Evolutionary conservation across 495 filamentous ascomycete genomes (phyloP).

Genomic region (Aspergillus kassunensis): DNA sequence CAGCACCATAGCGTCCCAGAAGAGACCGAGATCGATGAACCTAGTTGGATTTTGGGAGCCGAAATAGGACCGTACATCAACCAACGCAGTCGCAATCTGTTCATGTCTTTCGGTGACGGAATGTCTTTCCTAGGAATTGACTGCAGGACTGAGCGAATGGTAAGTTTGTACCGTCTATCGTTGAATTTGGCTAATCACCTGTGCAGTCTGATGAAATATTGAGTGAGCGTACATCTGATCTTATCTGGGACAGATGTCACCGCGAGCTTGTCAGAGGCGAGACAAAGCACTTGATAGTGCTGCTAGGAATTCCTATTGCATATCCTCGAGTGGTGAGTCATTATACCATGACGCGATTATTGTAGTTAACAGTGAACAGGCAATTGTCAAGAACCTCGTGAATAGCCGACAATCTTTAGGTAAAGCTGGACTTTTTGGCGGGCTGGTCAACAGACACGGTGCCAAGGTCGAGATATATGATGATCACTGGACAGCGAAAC

Average conservation of each 20-base stretch:
- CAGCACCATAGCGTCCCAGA: constrained; percentile 85
- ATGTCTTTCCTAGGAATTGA: constrained; percentile 84
- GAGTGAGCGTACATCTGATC: constrained; percentile 73
- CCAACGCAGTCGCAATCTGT: constrained; percentile 77
- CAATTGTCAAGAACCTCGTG: constrained; percentile 63
- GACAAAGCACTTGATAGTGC: constrained; percentile 82
- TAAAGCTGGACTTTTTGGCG: constrained; percentile 74
- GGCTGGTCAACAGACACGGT: constrained; percentile 83
- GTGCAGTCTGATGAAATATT: constrained; percentile 68
- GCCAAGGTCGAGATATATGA: constrained; percentile 92
- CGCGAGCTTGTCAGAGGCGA: constrained; percentile 77
- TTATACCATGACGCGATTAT: constrained; percentile 14
- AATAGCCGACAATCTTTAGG: constrained; percentile 87
- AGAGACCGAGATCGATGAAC: constrained; percentile 77
- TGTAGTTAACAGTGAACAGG: constrained; percentile 35
- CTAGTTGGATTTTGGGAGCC: constrained; percentile 83
- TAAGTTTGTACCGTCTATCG: constrained; percentile 21
- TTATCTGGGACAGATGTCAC: constrained; percentile 79
- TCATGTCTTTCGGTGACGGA: constrained; percentile 74
- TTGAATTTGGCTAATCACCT: constrained; percentile 20
- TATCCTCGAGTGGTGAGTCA: constrained; percentile 76
- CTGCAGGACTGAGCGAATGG: constrained; percentile 83
- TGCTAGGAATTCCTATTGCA: constrained; percentile 83
- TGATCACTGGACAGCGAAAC: constrained; percentile 96
- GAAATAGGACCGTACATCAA: constrained; percentile 86